These are phyloP conservation scores for Scheffersomyces stipitis DNA, from an alignment of 805 yeast species.

Conservation along the genomic window DNA sequence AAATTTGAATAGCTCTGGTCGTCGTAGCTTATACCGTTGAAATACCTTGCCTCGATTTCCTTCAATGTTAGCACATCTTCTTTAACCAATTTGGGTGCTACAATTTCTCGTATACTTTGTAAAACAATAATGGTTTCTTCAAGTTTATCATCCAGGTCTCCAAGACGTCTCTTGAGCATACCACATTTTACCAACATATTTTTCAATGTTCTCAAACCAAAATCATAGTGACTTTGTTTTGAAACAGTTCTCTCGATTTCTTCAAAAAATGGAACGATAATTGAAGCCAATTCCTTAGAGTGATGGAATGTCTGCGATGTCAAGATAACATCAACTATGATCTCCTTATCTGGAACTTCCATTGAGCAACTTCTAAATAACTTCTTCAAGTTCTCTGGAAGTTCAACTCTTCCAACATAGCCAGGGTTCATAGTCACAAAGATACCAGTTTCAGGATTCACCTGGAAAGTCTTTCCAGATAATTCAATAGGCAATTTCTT, in stretches of 20 bases:
- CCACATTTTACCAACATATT: slow-evolving; percentile 64
- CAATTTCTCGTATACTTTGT: slow-evolving; percentile 56
- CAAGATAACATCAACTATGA: slow-evolving; percentile 71
- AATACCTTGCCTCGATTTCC: slow-evolving; percentile 18
- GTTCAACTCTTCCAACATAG: slow-evolving; percentile 75
- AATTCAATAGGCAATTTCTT: slow-evolving; percentile 33
- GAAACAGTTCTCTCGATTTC: slow-evolving; percentile 44
- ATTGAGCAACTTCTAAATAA: slow-evolving; percentile 76
- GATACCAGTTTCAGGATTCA: slow-evolving; percentile 59
- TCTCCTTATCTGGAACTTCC: slow-evolving; percentile 64
- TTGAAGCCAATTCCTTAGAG: slow-evolving; percentile 44
- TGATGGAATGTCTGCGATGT: slow-evolving; percentile 66
- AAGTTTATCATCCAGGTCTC: background rate
- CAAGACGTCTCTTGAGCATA: slow-evolving; percentile 27
- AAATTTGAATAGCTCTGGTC: slow-evolving; percentile 25
- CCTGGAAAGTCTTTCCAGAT: slow-evolving; percentile 37
- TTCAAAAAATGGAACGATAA: slow-evolving; percentile 55
- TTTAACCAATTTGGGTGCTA: slow-evolving; percentile 65
- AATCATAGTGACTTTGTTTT: slow-evolving; percentile 77
- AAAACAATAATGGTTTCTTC: slow-evolving; percentile 38
- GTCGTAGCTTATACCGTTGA: slow-evolving; percentile 20
- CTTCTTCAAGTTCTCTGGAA: slow-evolving; percentile 85
- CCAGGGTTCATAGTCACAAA: slow-evolving; percentile 92
- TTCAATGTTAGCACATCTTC: slow-evolving; percentile 49
- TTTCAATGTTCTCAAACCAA: slow-evolving; percentile 83